Percentiles rank a stretch among this genome's conserved stretches.
These are phyloP conservation scores for Fusarium newnesense DNA, from an alignment of 2,329 filamentous ascomycete species.

Conservation along the genomic window DNA sequence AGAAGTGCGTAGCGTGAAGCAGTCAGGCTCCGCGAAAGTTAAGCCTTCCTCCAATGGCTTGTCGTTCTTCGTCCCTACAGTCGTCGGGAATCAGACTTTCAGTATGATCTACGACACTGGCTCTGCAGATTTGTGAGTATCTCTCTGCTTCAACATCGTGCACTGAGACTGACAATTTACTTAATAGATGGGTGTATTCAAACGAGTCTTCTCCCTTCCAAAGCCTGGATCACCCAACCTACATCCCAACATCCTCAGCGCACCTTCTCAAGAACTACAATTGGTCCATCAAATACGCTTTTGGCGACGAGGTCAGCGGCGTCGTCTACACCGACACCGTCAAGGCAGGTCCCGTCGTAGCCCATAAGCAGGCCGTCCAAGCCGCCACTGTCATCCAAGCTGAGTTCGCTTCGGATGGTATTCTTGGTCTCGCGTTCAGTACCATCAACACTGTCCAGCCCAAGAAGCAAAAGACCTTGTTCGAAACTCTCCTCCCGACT, in stretches of 20 bases:
- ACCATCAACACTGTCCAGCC: neutral
- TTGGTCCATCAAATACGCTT: neutral
- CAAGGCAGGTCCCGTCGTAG: neutral
- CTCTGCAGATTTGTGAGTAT: neutral
- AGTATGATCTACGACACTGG: neutral
- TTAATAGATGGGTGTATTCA: neutral
- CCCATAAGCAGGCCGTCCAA: neutral
- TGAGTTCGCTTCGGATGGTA: rapidly evolving
- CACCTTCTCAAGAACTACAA: neutral
- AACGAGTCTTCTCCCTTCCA: neutral
- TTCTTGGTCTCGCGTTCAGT: neutral
- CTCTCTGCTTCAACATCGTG: rapidly evolving
- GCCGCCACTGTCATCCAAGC: neutral
- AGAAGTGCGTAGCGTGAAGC: neutral
- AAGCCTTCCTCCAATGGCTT: neutral
- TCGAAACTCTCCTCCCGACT: neutral
- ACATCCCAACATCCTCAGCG: neutral
- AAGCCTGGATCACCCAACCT: neutral
- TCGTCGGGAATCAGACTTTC: neutral
- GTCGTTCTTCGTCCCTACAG: neutral
- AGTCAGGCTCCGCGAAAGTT: neutral
- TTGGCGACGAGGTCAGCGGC: neutral
- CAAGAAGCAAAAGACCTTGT: neutral
- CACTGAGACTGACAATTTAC: rapidly evolving
- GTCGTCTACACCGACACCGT: neutral